Conservation (phyloP, 2,329 filamentous ascomycete species). For the Lachnellula suecica region DNA sequence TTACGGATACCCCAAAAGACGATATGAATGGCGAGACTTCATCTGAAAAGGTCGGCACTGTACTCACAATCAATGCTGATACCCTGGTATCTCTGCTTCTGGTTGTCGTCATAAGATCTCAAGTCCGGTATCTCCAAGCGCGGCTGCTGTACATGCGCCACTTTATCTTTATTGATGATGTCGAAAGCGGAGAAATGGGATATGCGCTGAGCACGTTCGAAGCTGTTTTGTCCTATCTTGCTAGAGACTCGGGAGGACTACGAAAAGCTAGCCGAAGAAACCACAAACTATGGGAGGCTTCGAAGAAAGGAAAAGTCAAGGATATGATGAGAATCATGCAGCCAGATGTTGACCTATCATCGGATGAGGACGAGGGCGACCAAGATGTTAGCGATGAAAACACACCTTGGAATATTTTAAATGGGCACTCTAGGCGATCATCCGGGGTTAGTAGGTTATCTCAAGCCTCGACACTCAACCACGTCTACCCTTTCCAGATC, state of each 20-base stretch:
- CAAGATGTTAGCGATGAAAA: slow-evolving; percentile 47
- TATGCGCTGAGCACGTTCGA: slow-evolving; percentile 96
- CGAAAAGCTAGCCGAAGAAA: slow-evolving; percentile 85
- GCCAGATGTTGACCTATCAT: slow-evolving; percentile 46
- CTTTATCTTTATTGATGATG: slow-evolving; percentile 97
- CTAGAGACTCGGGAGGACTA: slow-evolving; percentile 76
- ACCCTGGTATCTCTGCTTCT: slow-evolving; percentile 88
- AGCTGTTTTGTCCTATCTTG: slow-evolving; percentile 85
- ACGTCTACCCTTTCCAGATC: slow-evolving; percentile 89
- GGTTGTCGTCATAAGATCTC: slow-evolving; percentile 88
- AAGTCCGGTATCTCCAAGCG: slow-evolving; percentile 83
- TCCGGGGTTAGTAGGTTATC: slow-evolving; percentile 26
- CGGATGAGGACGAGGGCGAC: slow-evolving; percentile 31
- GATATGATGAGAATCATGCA: slow-evolving; percentile 80
- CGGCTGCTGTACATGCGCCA: slow-evolving; percentile 92
- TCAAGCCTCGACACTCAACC: slow-evolving; percentile 53
- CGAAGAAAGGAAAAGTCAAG: slow-evolving; percentile 71
- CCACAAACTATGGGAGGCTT: slow-evolving; percentile 82
- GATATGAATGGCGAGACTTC: slow-evolving; percentile 28
- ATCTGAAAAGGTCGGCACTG: slow-evolving; percentile 41
- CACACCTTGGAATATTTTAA: slow-evolving; percentile 28
- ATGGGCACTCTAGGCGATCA: slow-evolving; percentile 25
- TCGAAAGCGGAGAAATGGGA: slow-evolving; percentile 93
- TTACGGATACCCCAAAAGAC: slow-evolving; percentile 50
- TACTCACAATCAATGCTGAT: slow-evolving; percentile 74